Percentiles rank a stretch among this genome's conserved stretches.
These are phyloP conservation scores for Melanopsichium pennsylvanicum DNA, from an alignment of 1,284 basidiomycete genomes.

Conservation along the genomic window DNA sequence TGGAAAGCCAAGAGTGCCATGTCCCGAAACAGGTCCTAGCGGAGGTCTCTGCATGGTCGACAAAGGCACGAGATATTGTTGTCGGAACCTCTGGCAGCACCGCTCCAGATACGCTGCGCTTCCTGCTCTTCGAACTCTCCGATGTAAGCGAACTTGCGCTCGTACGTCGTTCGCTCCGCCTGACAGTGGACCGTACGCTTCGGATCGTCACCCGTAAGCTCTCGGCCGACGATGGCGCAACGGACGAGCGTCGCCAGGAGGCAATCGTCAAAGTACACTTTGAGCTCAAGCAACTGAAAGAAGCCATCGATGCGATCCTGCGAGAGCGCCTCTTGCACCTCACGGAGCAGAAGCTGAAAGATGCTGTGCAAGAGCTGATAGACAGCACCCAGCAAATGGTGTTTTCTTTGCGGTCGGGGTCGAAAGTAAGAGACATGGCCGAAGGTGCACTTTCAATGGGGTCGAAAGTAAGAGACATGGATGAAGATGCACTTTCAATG, in stretches of 20 bases:
- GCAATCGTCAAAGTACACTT: constrained; percentile 4
- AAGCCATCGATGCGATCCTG: constrained; percentile 17
- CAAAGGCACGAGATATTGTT: constrained; percentile 27
- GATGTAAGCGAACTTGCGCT: constrained; percentile 22
- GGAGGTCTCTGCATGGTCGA: constrained; percentile 22
- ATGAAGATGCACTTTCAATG: too few relatives aligned
- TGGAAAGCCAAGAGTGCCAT: neutral
- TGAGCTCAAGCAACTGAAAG: constrained; percentile 18
- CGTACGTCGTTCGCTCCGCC: constrained; percentile 18
- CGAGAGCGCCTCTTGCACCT: constrained; percentile 24
- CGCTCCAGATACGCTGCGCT: constrained; percentile 8
- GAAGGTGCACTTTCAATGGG: too few relatives aligned
- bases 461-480: neutral
- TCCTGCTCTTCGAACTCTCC: constrained; percentile 16
- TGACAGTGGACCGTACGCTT: constrained; percentile 13
- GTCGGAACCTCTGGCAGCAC: constrained; percentile 4
- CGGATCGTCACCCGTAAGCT: constrained; percentile 27
- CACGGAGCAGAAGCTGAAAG: constrained; percentile 15
- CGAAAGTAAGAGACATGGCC: neutral
- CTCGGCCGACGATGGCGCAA: neutral
- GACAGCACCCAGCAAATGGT: constrained; percentile 2
- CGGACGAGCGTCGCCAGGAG: constrained; percentile 2
- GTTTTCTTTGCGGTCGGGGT: neutral
- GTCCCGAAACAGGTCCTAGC: neutral
- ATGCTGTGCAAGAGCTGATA: constrained; percentile 20